These are phyloP conservation scores for Phytophthora capsici DNA, from an alignment of 352 stramenopile species.

Conservation along the genomic window DNA sequence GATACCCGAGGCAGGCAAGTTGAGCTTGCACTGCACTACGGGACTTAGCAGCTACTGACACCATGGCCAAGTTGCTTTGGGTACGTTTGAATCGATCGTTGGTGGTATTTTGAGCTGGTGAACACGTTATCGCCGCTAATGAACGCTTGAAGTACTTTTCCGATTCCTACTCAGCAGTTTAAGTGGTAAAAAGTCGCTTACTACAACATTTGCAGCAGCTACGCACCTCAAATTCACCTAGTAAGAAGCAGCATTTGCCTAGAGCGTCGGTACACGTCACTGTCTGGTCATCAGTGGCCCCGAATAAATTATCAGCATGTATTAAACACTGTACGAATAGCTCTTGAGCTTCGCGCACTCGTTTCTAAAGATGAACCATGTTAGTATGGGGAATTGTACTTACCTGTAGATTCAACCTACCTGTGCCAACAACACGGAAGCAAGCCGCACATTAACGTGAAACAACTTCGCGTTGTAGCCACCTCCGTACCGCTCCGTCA, in stretches of 20 bases:
- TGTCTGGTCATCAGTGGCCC: constrained; percentile 19
- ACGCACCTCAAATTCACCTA: constrained; percentile 58
- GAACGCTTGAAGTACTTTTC: constrained; percentile 53
- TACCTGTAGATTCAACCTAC: constrained; percentile 22
- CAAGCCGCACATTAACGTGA: constrained; percentile 42
- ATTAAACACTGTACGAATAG: constrained; percentile 47
- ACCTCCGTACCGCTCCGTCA: constrained; percentile 46
- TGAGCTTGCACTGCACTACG: constrained; percentile 17
- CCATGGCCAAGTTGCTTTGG: constrained; percentile 70
- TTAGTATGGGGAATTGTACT: background rate
- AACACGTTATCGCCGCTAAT: constrained; percentile 27
- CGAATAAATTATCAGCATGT: constrained; percentile 36
- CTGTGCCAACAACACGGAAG: constrained; percentile 47
- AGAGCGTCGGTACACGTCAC: constrained; percentile 53
- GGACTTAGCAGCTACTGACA: constrained; percentile 55
- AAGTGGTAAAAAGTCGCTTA: background rate
- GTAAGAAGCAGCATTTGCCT: constrained; percentile 62
- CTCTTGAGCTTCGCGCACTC: constrained; percentile 40
- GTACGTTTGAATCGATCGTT: constrained; percentile 39
- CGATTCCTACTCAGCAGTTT: constrained; percentile 31
- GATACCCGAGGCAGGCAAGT: constrained; percentile 24
- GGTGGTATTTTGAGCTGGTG: constrained; percentile 4
- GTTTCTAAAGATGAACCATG: constrained; percentile 34
- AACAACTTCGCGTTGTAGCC: constrained; percentile 63
- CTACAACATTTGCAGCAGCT: background rate